Conservation (phyloP, 768 basidiomycete genomes). For the Sporobolomyces phaffii region DNA sequence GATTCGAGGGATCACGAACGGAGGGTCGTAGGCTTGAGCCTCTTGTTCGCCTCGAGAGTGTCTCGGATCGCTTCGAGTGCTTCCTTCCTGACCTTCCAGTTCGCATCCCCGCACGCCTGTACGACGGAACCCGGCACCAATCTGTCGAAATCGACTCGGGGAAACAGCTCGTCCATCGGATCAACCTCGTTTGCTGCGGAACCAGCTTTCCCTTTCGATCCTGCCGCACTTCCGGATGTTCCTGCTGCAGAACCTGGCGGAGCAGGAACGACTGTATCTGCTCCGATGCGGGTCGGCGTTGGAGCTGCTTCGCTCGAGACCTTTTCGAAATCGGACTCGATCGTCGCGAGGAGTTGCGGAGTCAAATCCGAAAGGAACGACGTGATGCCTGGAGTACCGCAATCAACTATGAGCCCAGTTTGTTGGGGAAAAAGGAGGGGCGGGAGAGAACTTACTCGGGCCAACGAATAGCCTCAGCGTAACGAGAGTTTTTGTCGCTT, state of each 20-base stretch:
- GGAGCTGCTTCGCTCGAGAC: slow-evolving; percentile 70
- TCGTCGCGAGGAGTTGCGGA: slow-evolving; percentile 83
- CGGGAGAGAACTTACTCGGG: slow-evolving; percentile 56
- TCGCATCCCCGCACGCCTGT: slow-evolving; percentile 77
- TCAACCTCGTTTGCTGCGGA: slow-evolving; percentile 51
- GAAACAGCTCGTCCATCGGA: slow-evolving; percentile 87
- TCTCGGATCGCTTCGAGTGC: slow-evolving; percentile 77
- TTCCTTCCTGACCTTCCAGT: slow-evolving; percentile 96
- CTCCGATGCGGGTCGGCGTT: slow-evolving; percentile 68
- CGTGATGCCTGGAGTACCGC: slow-evolving; percentile 62
- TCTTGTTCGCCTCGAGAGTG: slow-evolving; percentile 81
- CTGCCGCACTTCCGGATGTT: slow-evolving; percentile 19
- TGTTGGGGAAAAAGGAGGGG: background rate
- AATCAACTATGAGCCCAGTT: slow-evolving; percentile 35
- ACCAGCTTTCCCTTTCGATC: slow-evolving; percentile 31
- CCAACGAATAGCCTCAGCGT: slow-evolving; percentile 89
- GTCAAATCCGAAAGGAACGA: slow-evolving; percentile 91
- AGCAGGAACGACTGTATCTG: slow-evolving; percentile 60
- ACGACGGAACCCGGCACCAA: slow-evolving; percentile 76
- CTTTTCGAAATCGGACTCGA: slow-evolving; percentile 86
- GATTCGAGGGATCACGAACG: too few species aligned
- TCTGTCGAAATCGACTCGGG: slow-evolving; percentile 84
- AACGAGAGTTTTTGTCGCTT: slow-evolving; percentile 85
- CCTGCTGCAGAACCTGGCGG: slow-evolving; percentile 51
- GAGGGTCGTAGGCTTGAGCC: slow-evolving; percentile 74